Base-by-base conservation (phyloP, 129 eudicot genomes). In the Dittrichia graveolens region DNA sequence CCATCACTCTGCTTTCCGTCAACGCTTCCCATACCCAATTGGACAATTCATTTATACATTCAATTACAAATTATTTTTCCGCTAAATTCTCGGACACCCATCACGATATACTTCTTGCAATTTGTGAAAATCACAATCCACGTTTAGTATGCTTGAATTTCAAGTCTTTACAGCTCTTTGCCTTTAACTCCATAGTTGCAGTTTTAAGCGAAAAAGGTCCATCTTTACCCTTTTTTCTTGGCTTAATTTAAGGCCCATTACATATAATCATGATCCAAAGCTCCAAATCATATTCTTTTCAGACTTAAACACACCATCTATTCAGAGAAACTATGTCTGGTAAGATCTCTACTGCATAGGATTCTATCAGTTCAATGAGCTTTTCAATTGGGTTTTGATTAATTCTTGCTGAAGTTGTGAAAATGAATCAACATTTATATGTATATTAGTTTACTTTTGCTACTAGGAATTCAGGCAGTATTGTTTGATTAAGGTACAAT, bases 111-210 rank as follows among this genome's bases (percentile, higher is more conserved):
- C 52, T 65, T 66, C 60, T 42, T 39, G 50, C 69, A 42, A 42
- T 12, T 45, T 61, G 38, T 34, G 31, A 24, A 38, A 15, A 8
- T 56, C 16, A 58, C 38, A 39, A 2, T 45, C 10, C 74, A 79
- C 78, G 78, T 75, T 77, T 72, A 37, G 34, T n/a, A 59, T 24
- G 80, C 86, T 83, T 85, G 2, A 38, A 8, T 18, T 71, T 67
- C 70, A 88, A 82, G 81, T 31, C 71, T 83, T 72, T 83, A 80
- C 86, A 82, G 87, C 89, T 79, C 81, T 54, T 72, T 52, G 54
- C 72, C 78, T 75, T 79, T 43, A 61, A 53, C 69, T 52, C 8
- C 34, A 45, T 8, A 75, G 14, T 35, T 43, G 5, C 66, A 43
- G 38, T 38, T 73, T 61, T 39, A 82, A 79, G 85, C 85, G n/a